Percentiles rank a stretch among this genome's conserved stretches.
phyloP scores from a whole-genome alignment of 768 basidiomycete genomes.

The Astraeus odoratus region DNA sequence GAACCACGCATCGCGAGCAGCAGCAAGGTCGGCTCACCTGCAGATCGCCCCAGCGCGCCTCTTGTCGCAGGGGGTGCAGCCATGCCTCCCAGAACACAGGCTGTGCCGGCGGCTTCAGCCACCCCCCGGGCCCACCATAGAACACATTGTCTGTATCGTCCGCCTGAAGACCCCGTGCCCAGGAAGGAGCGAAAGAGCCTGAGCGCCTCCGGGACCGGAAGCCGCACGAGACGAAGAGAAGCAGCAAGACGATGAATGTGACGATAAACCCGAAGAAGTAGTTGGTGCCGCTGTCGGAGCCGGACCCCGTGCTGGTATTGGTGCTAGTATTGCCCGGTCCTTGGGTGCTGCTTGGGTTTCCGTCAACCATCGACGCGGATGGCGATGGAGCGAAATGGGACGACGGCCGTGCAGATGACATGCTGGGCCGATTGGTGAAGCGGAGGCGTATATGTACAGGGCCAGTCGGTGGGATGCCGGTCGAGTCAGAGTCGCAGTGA shows the following conservation, averaged over 20 bases:
- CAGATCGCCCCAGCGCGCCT: slow-evolving; percentile 9
- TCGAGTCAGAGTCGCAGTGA: too few species aligned
- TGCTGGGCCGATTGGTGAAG: too few species aligned
- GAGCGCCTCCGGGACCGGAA: slow-evolving; percentile 39
- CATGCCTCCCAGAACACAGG: slow-evolving; percentile 17
- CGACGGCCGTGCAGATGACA: too few species aligned
- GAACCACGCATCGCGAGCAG: neutral
- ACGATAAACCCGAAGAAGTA: slow-evolving; percentile 29
- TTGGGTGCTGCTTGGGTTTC: too few species aligned
- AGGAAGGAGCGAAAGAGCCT: slow-evolving; percentile 11
- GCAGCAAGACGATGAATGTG: slow-evolving; percentile 29
- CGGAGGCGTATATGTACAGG: too few species aligned
- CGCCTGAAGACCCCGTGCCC: slow-evolving; percentile 1
- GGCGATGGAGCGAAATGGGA: too few species aligned
- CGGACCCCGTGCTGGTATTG: neutral
- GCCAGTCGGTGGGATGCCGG: too few species aligned
- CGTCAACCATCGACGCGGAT: too few species aligned
- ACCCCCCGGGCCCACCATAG: slow-evolving; percentile 1
- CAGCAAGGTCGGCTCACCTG: slow-evolving; percentile 17
- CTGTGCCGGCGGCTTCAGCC: slow-evolving; percentile 10
- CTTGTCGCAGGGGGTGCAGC: slow-evolving; percentile 6
- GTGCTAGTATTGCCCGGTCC: too few species aligned
- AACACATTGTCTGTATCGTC: slow-evolving; percentile 12
- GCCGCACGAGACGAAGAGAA: slow-evolving; percentile 47
- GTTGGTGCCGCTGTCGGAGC: slow-evolving; percentile 8